Conservation (phyloP, 2,329 filamentous ascomycete genomes). For the Fusarium kyushuense region DNA sequence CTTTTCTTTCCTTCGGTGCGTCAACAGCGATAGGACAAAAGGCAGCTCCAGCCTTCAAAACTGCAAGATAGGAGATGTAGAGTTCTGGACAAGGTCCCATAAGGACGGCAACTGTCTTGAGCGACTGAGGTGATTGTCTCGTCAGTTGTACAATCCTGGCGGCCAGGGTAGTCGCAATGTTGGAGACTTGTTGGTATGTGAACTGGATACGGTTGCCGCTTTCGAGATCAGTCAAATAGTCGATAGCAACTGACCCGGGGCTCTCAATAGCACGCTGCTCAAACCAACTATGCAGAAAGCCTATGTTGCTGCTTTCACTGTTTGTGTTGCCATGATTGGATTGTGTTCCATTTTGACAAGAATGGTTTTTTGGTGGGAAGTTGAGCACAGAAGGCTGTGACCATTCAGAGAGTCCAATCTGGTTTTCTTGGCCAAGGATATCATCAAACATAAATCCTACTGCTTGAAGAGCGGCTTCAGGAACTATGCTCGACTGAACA, state of each 20-base stretch:
- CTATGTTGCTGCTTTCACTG: rapidly evolving
- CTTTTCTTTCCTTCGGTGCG: constrained; percentile 6
- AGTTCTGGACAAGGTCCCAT: constrained; percentile 24
- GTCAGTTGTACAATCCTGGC: neutral
- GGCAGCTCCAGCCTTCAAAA: constrained; percentile 11
- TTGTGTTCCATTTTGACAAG: neutral
- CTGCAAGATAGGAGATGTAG: constrained; percentile 23
- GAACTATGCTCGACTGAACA: neutral
- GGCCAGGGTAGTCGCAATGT: neutral
- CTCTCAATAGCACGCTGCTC: neutral
- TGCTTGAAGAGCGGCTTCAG: neutral
- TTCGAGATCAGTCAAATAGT: constrained; percentile 10
- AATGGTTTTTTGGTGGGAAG: neutral
- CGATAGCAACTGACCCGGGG: neutral
- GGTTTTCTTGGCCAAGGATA: neutral
- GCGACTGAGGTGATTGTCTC: rapidly evolving
- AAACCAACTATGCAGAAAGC: constrained; percentile 14
- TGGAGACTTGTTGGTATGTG: constrained; percentile 14
- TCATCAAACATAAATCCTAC: constrained; percentile 11
- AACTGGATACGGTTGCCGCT: neutral
- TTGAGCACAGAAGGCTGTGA: constrained; percentile 19
- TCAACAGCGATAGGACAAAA: constrained; percentile 24
- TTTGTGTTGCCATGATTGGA: neutral
- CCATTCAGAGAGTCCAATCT: neutral
- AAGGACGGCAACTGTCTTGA: constrained; percentile 6